A percentile compares a stretch with the other conserved stretches of the same genome.
Conservation (phyloP, 305 asterid genomes). For the Coffea humblotiana region DNA sequence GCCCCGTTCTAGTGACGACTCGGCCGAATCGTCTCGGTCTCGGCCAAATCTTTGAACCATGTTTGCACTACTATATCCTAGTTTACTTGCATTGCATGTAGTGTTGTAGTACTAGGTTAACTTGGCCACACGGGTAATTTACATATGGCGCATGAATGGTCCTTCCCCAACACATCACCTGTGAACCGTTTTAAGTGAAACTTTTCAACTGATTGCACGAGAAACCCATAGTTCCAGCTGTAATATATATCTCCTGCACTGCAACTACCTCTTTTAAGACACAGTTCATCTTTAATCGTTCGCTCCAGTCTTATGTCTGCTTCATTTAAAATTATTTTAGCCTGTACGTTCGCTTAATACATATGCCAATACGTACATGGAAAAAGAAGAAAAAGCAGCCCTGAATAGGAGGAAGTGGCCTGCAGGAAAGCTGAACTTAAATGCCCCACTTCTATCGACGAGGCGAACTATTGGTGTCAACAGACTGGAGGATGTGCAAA, state of each 20-base stretch:
- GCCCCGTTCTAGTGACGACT: no score
- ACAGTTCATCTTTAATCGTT: constrained; percentile 12
- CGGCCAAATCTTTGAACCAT: no score
- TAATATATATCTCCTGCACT: constrained; percentile 16
- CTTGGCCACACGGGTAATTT: neutral
- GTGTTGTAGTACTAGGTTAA: neutral
- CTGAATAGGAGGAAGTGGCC: constrained; percentile 34
- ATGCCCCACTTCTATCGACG: constrained; percentile 64
- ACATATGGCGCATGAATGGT: constrained; percentile 6
- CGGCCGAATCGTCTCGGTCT: no score
- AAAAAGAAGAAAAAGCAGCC: constrained; percentile 36
- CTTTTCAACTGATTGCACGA: constrained; percentile 46
- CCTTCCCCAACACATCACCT: constrained; percentile 2
- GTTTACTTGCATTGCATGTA: neutral
- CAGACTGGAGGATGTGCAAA: constrained; percentile 1
- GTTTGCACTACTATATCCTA: neutral
- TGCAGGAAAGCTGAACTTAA: constrained; percentile 51
- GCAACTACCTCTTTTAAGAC: constrained; percentile 23
- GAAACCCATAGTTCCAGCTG: constrained; percentile 55
- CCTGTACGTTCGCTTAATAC: neutral
- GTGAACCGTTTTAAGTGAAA: constrained; percentile 20
- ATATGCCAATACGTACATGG: constrained; percentile 29
- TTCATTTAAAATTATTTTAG: neutral
- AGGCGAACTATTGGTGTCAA: constrained; percentile 38
- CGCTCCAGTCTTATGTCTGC: constrained; percentile 9